Evolutionary conservation across 495 filamentous ascomycete genomes (phyloP), one percentile per base, ranked within the genome.

Genomic region (Annulohypoxylon maeteangense): DNA sequence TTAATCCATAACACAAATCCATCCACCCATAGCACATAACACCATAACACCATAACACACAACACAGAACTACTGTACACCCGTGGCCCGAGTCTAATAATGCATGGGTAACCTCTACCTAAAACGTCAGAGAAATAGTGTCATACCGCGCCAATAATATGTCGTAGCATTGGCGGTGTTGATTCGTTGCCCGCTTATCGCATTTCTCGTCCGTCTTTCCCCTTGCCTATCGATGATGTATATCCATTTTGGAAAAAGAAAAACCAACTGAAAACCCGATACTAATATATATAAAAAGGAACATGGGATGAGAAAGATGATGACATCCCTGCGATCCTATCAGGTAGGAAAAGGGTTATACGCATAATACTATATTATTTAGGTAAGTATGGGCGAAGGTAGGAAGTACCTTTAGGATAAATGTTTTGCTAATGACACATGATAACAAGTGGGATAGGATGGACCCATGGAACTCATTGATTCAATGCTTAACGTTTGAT

Each of bases 61-160:
- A 44, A 44, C 40, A 20, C 40, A 18, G 6, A 12, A 18, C 40
- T 44, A 44, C 40, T 71, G 62, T 57, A 51, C 57, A 62, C 58
- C 57, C 58, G 58, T 59, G 58, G 51, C 57, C 68, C 68, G 58
- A 71, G 63, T 71, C 63, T 71, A 71, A 71, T 63, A 64, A 72
- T 72, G 64, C 57, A 67, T 72, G 69, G 69, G 64, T 54, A 23
- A 67, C 58, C 64, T 72, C 64, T 67, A 68, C 65, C 65, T 72
- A 72, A 72, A 70, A 74, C 70, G 70, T 66, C 62, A 74, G 66
- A 74, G 70, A 69, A 65, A 62, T 74, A 74, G 66, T 66, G 70
- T 66, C 61, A 65, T 66, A 63, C 57, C 57, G 65, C 51, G 44
- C 70, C 70, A 74, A 74, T 70, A 65, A 63, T 54, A 70, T 66